phyloP scores from a whole-genome alignment of 1,284 basidiomycete genomes.

The Cutaneotrichosporon cyanovorans region DNA sequence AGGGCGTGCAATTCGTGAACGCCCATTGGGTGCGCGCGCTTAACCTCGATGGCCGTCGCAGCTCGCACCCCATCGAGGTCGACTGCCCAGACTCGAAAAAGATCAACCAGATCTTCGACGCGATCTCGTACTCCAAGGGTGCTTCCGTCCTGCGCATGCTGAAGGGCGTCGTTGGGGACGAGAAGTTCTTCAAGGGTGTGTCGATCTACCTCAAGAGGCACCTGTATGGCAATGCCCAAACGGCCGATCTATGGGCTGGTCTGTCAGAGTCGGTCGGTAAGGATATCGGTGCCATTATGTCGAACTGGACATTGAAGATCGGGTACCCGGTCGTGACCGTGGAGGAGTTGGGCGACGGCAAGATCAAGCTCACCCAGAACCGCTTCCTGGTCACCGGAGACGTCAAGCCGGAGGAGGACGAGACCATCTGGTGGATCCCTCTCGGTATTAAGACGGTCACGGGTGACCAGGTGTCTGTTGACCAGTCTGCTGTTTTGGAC shows the following conservation, averaged over 20 bases:
- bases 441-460: conserved; percentile 63
- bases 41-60: conserved; percentile 74
- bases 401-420: conserved; percentile 71
- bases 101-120: conserved; percentile 83
- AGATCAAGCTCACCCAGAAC: conserved; percentile 72
- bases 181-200: conserved; percentile 76
- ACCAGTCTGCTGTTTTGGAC: conserved; percentile 61
- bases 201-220: conserved; percentile 87
- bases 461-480: conserved; percentile 43
- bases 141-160: conserved; percentile 87
- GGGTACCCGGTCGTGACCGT: conserved; percentile 86
- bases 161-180: conserved; percentile 78
- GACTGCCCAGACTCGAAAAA: conserved; percentile 79
- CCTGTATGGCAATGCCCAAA: conserved; percentile 74
- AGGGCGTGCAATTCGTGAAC: conserved; percentile 51
- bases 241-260: conserved; percentile 82
- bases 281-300: conserved; percentile 76
- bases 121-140: conserved; percentile 76
- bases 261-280: conserved; percentile 69
- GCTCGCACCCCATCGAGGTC: conserved; percentile 92
- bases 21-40: conserved; percentile 57
- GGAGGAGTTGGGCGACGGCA: conserved; percentile 61
- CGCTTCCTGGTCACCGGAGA: conserved; percentile 83
- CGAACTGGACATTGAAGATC: conserved; percentile 84
- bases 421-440: conserved; percentile 82